Conservation (phyloP, 352 stramenopile species). For the Globisporangium recalcitrans region DNA sequence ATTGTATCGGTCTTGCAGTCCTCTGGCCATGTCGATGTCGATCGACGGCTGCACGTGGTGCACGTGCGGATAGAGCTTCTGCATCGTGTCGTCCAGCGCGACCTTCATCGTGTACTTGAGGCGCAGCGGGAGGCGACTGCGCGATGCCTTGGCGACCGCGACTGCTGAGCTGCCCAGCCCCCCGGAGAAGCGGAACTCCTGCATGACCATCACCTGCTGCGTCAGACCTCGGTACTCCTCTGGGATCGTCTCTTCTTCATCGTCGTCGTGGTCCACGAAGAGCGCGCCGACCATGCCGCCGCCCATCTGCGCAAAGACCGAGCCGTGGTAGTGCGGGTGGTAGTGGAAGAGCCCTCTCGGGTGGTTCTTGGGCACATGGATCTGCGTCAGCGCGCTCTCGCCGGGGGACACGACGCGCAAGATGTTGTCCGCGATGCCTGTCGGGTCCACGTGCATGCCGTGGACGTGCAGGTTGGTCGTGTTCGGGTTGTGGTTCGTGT, state of each 20-base stretch:
- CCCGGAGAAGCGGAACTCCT: constrained; percentile 64
- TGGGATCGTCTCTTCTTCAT: constrained; percentile 30
- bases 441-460: constrained; percentile 80
- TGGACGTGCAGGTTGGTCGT: constrained; percentile 81
- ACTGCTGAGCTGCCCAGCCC: constrained; percentile 44
- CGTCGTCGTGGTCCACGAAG: constrained; percentile 54
- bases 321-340: constrained; percentile 79
- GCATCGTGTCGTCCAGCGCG: constrained; percentile 31
- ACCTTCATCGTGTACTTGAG: constrained; percentile 43
- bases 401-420: constrained; percentile 52
- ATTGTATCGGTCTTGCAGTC: constrained; percentile 18
- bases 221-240: constrained; percentile 38
- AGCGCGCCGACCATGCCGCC: constrained; percentile 68
- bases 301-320: constrained; percentile 66
- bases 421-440: constrained; percentile 72
- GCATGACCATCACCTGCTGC: constrained; percentile 46
- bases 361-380: constrained; percentile 58
- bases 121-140: constrained; percentile 41
- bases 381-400: constrained; percentile 37
- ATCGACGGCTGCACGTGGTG: constrained; percentile 29
- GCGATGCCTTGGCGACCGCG: constrained; percentile 41
- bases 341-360: constrained; percentile 78
- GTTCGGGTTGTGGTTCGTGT: constrained; percentile 69
- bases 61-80: constrained; percentile 36
- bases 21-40: constrained; percentile 20